Base-by-base conservation (phyloP, 495 filamentous ascomycete genomes). In the Talaromyces wortmannii region DNA sequence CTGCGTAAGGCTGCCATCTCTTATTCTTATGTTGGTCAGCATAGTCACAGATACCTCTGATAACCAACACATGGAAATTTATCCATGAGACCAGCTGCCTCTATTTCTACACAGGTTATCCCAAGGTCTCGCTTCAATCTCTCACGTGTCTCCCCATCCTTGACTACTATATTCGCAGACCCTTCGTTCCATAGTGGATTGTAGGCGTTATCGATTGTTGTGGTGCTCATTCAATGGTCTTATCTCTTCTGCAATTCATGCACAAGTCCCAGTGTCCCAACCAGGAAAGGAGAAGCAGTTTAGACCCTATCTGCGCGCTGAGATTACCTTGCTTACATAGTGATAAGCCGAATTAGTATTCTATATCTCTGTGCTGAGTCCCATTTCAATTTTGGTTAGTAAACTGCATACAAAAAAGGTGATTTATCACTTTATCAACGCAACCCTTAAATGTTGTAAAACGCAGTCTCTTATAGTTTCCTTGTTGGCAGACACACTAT, bases 21-120 rank as follows among this genome's bases (percentile, higher is more conserved):
- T 65, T 54, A 45, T 63, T 59, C 50, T 65, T 67, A 47, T 67
- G 64, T 3, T 54, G 59, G 45, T 67, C 64, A 13, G 50, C 46
- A 53, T 65, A 65, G 32, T 67, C 61, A 44, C 58, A 65, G 17
- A 67, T 60, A 6, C 64, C 63, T 55, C 58, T 42, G 12, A 67
- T 60, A n/a, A 65, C 58, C n/a, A 65, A 48, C 2, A 44, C 52
- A 63, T 51, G 49, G 55, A 50, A 65, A 36, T 15, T 51, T 5
- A 13, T 40, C 36, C 36, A 40, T 40, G 8, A 40, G 13, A 8
- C 36, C 36, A 5, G 36, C 36, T 2, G 55, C 47, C 16, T 56
- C 66, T 30, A 67, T 59, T 15, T 59, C 56, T 32, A 58, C 55
- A 31, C 59, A 61, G 3, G 58, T 31, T 23, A 59, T 43, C 5